Percentiles rank a stretch among this genome's conserved stretches.
Conservation (phyloP, 441 rosid species). For the Bruguiera hainesii region DNA sequence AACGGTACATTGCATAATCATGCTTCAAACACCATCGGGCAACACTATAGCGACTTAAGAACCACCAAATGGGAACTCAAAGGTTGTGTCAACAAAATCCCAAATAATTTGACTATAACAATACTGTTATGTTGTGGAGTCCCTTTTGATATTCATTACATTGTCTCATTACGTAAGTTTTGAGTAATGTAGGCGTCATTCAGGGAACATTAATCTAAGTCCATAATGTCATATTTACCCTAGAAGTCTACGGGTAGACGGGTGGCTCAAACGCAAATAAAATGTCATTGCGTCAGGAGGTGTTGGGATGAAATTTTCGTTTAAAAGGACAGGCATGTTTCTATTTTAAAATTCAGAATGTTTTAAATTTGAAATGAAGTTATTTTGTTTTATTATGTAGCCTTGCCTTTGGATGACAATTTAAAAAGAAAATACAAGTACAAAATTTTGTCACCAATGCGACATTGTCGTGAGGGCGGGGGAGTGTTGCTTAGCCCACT, state of each 20-base stretch:
- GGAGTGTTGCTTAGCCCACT: background rate
- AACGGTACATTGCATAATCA: slow-evolving; percentile 20
- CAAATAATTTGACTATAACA: slow-evolving; percentile 10
- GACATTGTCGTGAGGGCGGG: too few species aligned
- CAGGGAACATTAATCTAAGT: background rate
- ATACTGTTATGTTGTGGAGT: background rate
- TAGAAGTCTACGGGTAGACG: background rate
- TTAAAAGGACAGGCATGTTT: too few species aligned
- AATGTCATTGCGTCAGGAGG: too few species aligned
- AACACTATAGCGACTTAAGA: slow-evolving; percentile 39
- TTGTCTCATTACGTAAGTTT: slow-evolving; percentile 29
- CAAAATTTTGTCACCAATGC: background rate
- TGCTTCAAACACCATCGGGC: slow-evolving; percentile 25
- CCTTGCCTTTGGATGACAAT: background rate
- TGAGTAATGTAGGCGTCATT: slow-evolving; percentile 43
- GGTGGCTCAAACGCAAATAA: too few species aligned
- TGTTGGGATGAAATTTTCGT: too few species aligned
- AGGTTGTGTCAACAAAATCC: slow-evolving; percentile 18
- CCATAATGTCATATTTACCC: background rate
- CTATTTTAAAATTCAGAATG: too few species aligned
- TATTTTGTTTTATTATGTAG: too few species aligned
- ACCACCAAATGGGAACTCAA: slow-evolving; percentile 32
- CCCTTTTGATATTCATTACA: slow-evolving; percentile 1
- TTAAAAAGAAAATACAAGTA: background rate
- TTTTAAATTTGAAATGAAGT: too few species aligned